These are phyloP conservation scores for Thalassiosira allenii DNA, from an alignment of 352 stramenopile species.

Conservation along the genomic window DNA sequence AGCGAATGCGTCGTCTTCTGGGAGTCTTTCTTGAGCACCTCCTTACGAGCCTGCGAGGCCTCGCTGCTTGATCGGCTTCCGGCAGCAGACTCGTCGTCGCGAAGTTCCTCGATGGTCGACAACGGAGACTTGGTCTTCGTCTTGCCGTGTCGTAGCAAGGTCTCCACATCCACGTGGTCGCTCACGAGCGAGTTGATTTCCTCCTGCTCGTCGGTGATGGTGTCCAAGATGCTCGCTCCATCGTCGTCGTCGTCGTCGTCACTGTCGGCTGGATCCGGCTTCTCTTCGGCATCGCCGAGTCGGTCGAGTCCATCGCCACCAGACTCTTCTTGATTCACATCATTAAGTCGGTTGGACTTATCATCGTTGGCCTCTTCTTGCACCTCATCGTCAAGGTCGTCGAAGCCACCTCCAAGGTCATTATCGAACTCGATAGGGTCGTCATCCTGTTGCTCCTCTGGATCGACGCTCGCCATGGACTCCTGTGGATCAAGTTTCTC, in stretches of 20 bases:
- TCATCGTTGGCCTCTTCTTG: no score
- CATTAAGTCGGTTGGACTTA: no score
- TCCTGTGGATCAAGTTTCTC: no score
- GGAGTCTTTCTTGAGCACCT: background rate
- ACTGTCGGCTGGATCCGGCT: background rate
- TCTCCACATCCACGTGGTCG: conserved; percentile 53
- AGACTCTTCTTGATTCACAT: no score
- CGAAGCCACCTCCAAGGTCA: conserved; percentile 24
- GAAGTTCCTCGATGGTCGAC: conserved; percentile 52
- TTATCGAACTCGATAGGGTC: conserved; percentile 28
- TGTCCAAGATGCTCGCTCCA: conserved; percentile 5
- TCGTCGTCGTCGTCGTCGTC: conserved; percentile 13
- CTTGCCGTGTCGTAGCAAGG: conserved; percentile 27
- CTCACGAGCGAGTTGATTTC: conserved; percentile 48
- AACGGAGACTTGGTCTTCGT: conserved; percentile 29
- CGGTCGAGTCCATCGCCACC: background rate
- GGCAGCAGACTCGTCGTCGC: conserved; percentile 22
- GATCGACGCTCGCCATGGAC: background rate
- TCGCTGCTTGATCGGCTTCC: conserved; percentile 15
- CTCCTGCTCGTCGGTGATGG: background rate
- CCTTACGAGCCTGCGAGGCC: background rate
- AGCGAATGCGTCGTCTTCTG: background rate
- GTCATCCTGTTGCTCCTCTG: background rate
- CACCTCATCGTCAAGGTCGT: conserved; percentile 18
- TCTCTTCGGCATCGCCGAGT: conserved; percentile 17